Evolutionary conservation across 495 filamentous ascomycete species (phyloP).

Genomic region (Pseudevernia furfuracea): DNA sequence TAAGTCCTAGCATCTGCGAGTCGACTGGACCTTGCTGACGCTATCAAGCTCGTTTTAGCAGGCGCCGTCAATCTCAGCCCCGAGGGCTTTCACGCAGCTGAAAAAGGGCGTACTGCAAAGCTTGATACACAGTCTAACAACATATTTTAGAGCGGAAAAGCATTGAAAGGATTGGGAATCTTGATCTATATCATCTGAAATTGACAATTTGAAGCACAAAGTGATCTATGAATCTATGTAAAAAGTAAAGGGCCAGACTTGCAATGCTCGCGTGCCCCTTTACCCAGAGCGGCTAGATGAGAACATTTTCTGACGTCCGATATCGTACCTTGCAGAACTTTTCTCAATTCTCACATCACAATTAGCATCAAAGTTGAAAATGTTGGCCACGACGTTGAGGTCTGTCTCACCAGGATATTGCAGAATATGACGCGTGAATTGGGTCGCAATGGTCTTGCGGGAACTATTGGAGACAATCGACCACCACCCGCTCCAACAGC

Average conservation of each 20-base stretch:
- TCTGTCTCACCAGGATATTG: background rate
- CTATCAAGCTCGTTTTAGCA: conserved; percentile 74
- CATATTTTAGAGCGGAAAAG: conserved; percentile 20
- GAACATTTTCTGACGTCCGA: no score
- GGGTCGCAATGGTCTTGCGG: conserved; percentile 14
- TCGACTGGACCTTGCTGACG: conserved; percentile 8
- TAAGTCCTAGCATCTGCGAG: conserved; percentile 44
- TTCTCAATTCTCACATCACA: background rate
- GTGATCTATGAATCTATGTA: background rate
- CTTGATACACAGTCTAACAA: conserved; percentile 24
- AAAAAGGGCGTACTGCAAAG: conserved; percentile 21
- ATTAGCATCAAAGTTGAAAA: conserved; percentile 3
- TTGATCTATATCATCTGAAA: background rate
- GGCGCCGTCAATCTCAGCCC: conserved; percentile 80
- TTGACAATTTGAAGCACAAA: background rate
- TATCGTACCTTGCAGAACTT: background rate
- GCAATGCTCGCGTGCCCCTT: conserved; percentile 4
- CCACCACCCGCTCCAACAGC: conserved; percentile 6
- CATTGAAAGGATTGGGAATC: background rate
- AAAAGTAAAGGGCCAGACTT: no score
- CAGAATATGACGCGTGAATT: conserved; percentile 21
- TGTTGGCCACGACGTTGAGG: conserved; percentile 6
- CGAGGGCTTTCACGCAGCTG: conserved; percentile 61
- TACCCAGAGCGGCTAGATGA: conserved; percentile 6
- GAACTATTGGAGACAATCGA: conserved; percentile 11